Evolutionary conservation across 805 yeast genomes (phyloP), one percentile per base, ranked within the genome.

Genomic region (Metschnikowia gruessii): DNA sequence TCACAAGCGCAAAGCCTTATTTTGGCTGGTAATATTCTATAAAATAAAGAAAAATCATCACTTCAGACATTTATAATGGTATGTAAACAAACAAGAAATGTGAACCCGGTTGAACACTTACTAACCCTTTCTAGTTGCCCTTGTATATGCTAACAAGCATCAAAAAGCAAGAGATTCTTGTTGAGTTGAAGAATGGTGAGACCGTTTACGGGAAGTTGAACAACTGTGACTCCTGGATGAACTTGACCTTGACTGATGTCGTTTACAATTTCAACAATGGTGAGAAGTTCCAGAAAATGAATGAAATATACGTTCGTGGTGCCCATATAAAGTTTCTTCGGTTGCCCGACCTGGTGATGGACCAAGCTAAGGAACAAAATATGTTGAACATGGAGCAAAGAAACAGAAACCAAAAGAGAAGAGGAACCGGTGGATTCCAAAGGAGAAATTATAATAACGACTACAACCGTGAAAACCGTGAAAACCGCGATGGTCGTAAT

Each of bases 171-270:
- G 86, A 90, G 32, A 77, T 94, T 59, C 76, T 85, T 60, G 88
- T 94, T 40, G 99, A 92, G 65, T 79, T 94, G 61, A 94, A 94
- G 65, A 83, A 85, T 46, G 97, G 98, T 29, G 97, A 88, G 59
- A 83, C 92, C 9, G 74, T 91, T 41, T 85, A 85, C 59, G 99
- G 99, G 42, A 79, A 78, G 46, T 73, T 94, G 49, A 80, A 81
- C 46, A 86, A 87, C 60, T 89, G 96, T 57, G 99, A 94, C 64
- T 83, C 88, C 33, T 87, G 95, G 90, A 94, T 94, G 99, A 94
- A 94, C 65, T 74, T 94, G 54, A 87, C 96, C 1, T 74, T 94
- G 44, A 75, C 75, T 29, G 83, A 90, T 52, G 97, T 85, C 13
- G 79, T 82, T 40, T 86, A 83, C 60, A 77, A 83, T 13, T 80